A percentile compares a stretch with the other conserved stretches of the same genome.
These are phyloP conservation scores for Spiraea crenata DNA, from an alignment of 331 rosid genomes.

Conservation along the genomic window DNA sequence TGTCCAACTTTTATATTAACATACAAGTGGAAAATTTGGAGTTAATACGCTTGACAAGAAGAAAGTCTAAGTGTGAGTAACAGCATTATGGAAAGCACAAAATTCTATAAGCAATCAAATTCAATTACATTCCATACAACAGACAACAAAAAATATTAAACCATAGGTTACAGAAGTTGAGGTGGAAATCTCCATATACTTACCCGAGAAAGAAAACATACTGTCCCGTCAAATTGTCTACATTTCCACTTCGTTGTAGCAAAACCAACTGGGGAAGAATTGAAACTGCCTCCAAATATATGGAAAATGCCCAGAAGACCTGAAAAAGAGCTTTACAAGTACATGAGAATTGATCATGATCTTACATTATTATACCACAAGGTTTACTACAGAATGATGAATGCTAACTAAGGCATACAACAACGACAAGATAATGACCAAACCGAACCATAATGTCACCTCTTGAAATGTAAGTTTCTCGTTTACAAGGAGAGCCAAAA, in stretches of 20 bases:
- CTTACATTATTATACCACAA: not conserved
- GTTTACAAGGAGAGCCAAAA: conserved; percentile 56
- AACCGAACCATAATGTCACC: conserved; percentile 32
- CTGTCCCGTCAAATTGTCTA: conserved; percentile 91
- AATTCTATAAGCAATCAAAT: not conserved
- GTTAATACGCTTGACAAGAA: too few relatives aligned
- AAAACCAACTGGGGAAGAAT: conserved; percentile 87
- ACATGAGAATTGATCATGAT: conserved; percentile 14
- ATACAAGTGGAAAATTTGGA: not conserved
- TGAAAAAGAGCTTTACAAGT: conserved; percentile 32
- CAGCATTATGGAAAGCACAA: not conserved
- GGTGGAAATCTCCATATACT: conserved; percentile 14
- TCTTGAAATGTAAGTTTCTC: conserved; percentile 75
- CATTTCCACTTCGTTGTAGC: conserved; percentile 90
- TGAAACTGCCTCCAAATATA: conserved; percentile 90
- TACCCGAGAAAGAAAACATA: conserved; percentile 94
- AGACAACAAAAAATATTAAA: not conserved
- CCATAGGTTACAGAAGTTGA: not conserved
- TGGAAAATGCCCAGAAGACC: conserved; percentile 94
- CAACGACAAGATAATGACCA: not conserved
- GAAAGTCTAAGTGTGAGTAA: too few relatives aligned
- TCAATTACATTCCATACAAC: not conserved
- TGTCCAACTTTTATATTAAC: not conserved
- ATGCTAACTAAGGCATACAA: not conserved
- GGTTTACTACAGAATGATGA: not conserved